These are phyloP conservation scores for Sordaria brevicollis DNA, from an alignment of 495 filamentous ascomycete species.

Conservation along the genomic window DNA sequence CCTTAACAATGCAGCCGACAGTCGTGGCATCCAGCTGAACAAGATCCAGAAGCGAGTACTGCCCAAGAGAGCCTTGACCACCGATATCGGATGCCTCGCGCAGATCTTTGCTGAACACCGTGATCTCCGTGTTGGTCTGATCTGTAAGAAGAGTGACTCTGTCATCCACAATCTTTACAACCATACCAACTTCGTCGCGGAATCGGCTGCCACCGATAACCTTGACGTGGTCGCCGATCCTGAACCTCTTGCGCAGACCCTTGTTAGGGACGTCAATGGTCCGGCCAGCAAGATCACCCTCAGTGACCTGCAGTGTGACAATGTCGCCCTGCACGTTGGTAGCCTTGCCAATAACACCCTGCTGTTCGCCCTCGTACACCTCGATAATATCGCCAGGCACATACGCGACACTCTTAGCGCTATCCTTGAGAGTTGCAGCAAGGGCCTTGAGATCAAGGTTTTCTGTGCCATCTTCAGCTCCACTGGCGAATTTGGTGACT, in stretches of 20 bases:
- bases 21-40: slow-evolving; percentile 89
- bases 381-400: slow-evolving; percentile 89
- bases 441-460: slow-evolving; percentile 87
- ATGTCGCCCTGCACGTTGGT: slow-evolving; percentile 85
- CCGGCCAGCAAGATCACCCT: slow-evolving; percentile 73
- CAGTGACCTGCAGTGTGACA: slow-evolving; percentile 76
- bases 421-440: slow-evolving; percentile 74
- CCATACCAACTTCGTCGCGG: slow-evolving; percentile 91
- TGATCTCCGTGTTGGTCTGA: slow-evolving; percentile 83
- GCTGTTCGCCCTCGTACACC: slow-evolving; percentile 92
- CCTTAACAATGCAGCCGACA: slow-evolving; percentile 86
- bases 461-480: slow-evolving; percentile 81
- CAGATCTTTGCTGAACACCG: slow-evolving; percentile 95
- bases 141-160: slow-evolving; percentile 86
- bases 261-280: slow-evolving; percentile 87
- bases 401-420: slow-evolving; percentile 65
- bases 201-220: slow-evolving; percentile 93
- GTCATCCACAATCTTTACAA: slow-evolving; percentile 84
- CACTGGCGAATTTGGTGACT: slow-evolving; percentile 83
- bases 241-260: slow-evolving; percentile 87
- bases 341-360: slow-evolving; percentile 76
- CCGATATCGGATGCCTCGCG: slow-evolving; percentile 86
- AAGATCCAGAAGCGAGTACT: slow-evolving; percentile 85
- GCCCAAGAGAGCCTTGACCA: slow-evolving; percentile 63
- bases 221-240: slow-evolving; percentile 93